Base-by-base conservation (phyloP, 768 basidiomycete genomes). In the Serpula lacrymans region DNA sequence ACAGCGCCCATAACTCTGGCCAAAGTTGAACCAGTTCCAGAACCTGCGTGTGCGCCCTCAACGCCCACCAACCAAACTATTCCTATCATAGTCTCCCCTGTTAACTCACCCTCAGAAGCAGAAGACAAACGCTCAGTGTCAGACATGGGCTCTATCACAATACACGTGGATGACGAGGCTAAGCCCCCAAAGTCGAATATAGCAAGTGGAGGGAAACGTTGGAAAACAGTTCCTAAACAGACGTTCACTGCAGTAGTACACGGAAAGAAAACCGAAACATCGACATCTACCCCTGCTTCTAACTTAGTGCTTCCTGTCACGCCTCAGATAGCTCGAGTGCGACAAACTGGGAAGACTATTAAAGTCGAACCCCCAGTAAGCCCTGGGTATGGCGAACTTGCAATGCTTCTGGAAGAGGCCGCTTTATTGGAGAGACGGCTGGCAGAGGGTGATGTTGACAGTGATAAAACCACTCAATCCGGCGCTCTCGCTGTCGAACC, bases 161-260 rank as follows among this genome's bases (percentile, higher is more conserved):
- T n/a, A n/a, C n/a, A n/a, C n/a, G n/a, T n/a, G n/a, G n/a, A n/a
- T n/a, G n/a, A n/a, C n/a, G n/a, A n/a, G n/a, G n/a, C n/a, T n/a
- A n/a, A n/a, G n/a, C n/a, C n/a, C n/a, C n/a, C n/a, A n/a, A n/a
- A n/a, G n/a, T n/a, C n/a, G n/a, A n/a, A n/a, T n/a, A n/a, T n/a
- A n/a, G n/a, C n/a, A n/a, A n/a, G n/a, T n/a, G n/a, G n/a, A n/a
- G n/a, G n/a, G n/a, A n/a, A n/a, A n/a, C n/a, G n/a, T n/a, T n/a
- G n/a, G n/a, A n/a, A n/a, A n/a, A n/a, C 37, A 10, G 49, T 45
- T 30, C 41, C 29, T 22, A 63, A 46, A 31, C 17, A 47, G 9
- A 62, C 66, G 4, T 82, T 82, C 59, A 69, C 62, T 34, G 77
- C 80, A 18, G 73, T 80, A 12, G 80, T 82, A 28, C 80, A 81